These are phyloP conservation scores for Candida boleticola DNA, from an alignment of 805 yeast genomes.

Conservation along the genomic window DNA sequence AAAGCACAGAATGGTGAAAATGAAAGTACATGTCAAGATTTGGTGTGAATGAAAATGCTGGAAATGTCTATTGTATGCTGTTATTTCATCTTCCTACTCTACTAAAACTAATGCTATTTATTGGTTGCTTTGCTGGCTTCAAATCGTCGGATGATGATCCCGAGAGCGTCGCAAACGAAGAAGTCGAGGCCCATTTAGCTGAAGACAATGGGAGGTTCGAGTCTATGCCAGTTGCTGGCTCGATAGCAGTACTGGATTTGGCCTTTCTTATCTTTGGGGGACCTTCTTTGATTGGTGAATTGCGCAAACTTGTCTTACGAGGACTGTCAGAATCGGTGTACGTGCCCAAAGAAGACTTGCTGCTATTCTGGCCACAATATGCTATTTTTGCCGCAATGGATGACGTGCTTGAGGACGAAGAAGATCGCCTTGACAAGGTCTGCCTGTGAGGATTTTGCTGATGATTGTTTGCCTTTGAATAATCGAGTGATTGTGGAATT, in stretches of 20 bases:
- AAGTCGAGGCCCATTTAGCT: conserved; percentile 6
- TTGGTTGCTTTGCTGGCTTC: background rate
- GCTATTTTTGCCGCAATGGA: conserved; percentile 29
- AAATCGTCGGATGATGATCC: background rate
- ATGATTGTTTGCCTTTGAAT: background rate
- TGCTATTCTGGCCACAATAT: conserved; percentile 14
- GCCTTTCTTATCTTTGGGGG: conserved; percentile 13
- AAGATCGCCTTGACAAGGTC: conserved; percentile 6
- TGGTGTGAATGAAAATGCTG: background rate
- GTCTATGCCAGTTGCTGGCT: background rate
- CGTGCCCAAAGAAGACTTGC: conserved; percentile 15
- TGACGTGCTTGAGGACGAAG: conserved; percentile 19
- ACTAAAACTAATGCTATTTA: conserved; percentile 1
- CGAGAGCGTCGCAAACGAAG: conserved; percentile 4
- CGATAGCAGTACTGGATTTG: conserved; percentile 15
- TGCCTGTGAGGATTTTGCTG: background rate
- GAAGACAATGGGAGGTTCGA: background rate
- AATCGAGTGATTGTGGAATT: background rate
- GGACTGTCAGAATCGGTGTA: conserved; percentile 8
- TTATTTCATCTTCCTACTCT: conserved; percentile 4
- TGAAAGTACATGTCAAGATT: too few species aligned
- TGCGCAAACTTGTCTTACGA: conserved; percentile 8
- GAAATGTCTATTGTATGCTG: too few species aligned
- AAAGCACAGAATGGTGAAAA: too few species aligned
- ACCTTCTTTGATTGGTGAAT: conserved; percentile 2